Base-by-base conservation (phyloP, 352 stramenopile species). In the Globisporangium paddicum region DNA sequence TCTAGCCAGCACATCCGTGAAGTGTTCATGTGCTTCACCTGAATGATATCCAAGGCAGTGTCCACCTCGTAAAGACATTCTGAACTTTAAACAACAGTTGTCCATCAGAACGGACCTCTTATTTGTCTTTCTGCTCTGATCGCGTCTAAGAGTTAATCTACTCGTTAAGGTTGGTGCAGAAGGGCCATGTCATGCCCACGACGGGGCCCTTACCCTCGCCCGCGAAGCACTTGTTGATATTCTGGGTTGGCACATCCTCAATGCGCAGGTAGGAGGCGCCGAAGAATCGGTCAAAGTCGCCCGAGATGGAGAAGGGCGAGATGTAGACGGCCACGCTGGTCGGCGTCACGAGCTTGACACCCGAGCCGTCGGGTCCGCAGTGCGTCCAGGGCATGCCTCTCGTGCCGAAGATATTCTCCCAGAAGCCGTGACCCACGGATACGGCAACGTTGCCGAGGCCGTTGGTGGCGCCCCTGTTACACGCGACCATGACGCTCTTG, bases 251-350 rank as follows among this genome's bases (percentile, higher is more conserved):
- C 6, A 46, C 8, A 8, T 46, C 40, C 26, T 46, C 40, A 18
- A 46, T 18, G 21, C 23, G 45, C 45, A 51, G 26, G 9, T 19
- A n/a, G 18, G 23, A 16, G 5, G 45, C 45, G 23, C 5, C 18
- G 45, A 34, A 51, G 45, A 51, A 51, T 3, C 45, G 23, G 23
- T 51, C 45, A 18, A 34, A 51, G 45, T 51, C 23, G 45, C 45
- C 45, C 23, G 45, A 51, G 23, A 51, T 30, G 18, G 45, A 51
- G 23, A 21, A 51, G 23, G 45, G 45, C 45, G 45, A 34, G 45
- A 51, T 37, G 45, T 51, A 51, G 23, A 37, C 23, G 5, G 45
- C 45, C 18, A 51, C 19, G 23, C 16, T 35, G 45, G 45, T 51
- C 6, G 45, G 45, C 23, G 21, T 9, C 45, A 35, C 23, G 23